phyloP scores from a whole-genome alignment of 2,329 filamentous ascomycete species.

The Orbilia quercus region DNA sequence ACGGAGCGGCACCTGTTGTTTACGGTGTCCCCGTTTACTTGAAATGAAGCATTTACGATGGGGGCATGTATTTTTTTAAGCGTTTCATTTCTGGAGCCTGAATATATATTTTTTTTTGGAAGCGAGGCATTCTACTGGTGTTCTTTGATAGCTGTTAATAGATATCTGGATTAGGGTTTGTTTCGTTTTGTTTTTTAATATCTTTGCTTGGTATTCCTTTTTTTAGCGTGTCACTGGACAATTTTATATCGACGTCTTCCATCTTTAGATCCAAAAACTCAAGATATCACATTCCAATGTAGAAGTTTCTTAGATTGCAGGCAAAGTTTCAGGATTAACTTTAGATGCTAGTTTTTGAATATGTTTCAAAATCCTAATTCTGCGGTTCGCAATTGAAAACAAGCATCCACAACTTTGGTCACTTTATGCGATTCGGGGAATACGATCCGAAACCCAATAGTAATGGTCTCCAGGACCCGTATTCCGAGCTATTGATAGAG shows the following conservation, averaged over 20 bases:
- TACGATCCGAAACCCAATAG: constrained; percentile 7
- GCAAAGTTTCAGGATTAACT: not conserved
- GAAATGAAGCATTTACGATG: constrained; percentile 58
- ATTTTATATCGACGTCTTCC: constrained; percentile 4
- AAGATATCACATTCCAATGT: not conserved
- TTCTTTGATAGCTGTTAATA: constrained; percentile 7
- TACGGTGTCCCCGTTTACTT: constrained; percentile 96
- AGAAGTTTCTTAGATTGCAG: not conserved
- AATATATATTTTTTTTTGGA: constrained; percentile 15
- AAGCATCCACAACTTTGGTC: not conserved
- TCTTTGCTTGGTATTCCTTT: constrained; percentile 5
- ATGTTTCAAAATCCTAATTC: not conserved
- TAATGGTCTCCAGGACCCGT: not conserved
- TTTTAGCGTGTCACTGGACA: constrained; percentile 19
- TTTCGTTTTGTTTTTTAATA: constrained; percentile 11
- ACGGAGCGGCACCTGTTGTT: constrained; percentile 90
- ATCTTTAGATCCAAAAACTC: not conserved
- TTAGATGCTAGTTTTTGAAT: not conserved
- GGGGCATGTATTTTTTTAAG: constrained; percentile 27
- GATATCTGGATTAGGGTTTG: not conserved
- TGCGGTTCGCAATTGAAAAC: not conserved
- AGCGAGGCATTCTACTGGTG: constrained; percentile 28
- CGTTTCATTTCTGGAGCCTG: constrained; percentile 16
- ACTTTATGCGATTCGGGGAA: constrained; percentile 2
- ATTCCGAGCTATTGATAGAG: constrained; percentile 24